Evolutionary conservation across 495 filamentous ascomycete species (phyloP), one percentile per base, ranked within the genome.

Genomic region (Podospora comata): DNA sequence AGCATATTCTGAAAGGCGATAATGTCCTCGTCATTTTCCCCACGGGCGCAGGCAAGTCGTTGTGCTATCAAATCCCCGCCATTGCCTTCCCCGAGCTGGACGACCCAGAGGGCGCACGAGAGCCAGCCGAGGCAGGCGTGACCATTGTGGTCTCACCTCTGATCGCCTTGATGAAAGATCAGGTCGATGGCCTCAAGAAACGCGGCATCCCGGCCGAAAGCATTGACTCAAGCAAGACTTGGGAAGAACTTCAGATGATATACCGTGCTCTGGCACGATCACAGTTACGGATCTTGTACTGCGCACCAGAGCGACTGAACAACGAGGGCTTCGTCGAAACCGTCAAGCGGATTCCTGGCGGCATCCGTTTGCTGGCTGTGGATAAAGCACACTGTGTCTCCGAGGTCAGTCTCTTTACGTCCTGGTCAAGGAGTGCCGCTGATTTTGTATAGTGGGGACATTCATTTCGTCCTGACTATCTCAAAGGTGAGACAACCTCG

Each of bases 321-420:
- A 88, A 85, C 66, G 84, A 86, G 60, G 83, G 80, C 0, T 88
- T 88, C 60, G 77, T 88, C 11, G 81, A 83, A 60, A 82, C 76
- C 26, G 82, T 88, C 67, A 86, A 82, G 58, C 65, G 74, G 27
- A 76, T 84, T 4, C 82, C 78, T 0, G 82, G 81, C n/a, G 82
- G 85, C 3, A 77, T 89, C 23, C 82, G 87, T 6, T 73, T 88
- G 15, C 71, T 88, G 20, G 86, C 86, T 5, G 80, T 87, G 28
- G 86, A 88, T 68, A 85, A 88, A 67, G 85, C 86, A 7, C 85
- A 87, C 75, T 88, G 86, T 66, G 83, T 88, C 16, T 87, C 85
- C 9, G 84, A 74, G 71, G 71, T 67, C 60, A 18, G 65, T 44
- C n/a, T 32, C 27, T 48, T 7, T 20, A 15, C 20, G 5, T 15